These are phyloP conservation scores for Echeveria elegans DNA, from an alignment of 164 flowering plant species.

Conservation along the genomic window DNA sequence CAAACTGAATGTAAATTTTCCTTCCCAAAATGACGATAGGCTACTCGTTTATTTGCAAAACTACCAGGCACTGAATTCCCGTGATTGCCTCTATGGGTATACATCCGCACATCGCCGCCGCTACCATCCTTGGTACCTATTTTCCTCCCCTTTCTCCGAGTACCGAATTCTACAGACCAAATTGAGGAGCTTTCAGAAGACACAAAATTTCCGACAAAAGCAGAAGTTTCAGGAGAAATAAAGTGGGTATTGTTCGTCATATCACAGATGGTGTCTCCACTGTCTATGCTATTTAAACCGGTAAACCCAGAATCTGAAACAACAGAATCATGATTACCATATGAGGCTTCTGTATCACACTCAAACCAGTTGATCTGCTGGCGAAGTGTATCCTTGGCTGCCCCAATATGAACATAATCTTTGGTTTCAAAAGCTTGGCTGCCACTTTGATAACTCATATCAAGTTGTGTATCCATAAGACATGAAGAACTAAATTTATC, in stretches of 20 bases:
- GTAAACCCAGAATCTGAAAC: slow-evolving; percentile 3
- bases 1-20: slow-evolving; percentile 2
- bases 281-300: not conserved
- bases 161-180: not conserved
- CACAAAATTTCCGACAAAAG: not conserved
- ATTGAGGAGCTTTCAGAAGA: slow-evolving; percentile 5
- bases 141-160: not conserved
- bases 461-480: not conserved
- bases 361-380: slow-evolving; percentile 2
- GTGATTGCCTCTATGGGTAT: not conserved
- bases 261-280: slow-evolving; percentile 6
- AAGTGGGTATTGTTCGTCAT: slow-evolving; percentile 1
- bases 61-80: not conserved
- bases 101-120: not conserved
- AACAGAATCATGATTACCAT: slow-evolving; percentile 1
- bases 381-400: not conserved
- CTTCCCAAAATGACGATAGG: slow-evolving; percentile 4
- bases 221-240: not conserved
- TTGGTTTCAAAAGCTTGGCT: slow-evolving; percentile 2
- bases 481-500: not conserved
- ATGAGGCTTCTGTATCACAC: not conserved
- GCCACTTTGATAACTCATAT: not conserved
- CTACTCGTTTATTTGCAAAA: not conserved
- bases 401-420: not conserved
- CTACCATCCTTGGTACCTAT: not conserved